phyloP scores from a whole-genome alignment of 441 rosid species.

The Corymbia calophylla region DNA sequence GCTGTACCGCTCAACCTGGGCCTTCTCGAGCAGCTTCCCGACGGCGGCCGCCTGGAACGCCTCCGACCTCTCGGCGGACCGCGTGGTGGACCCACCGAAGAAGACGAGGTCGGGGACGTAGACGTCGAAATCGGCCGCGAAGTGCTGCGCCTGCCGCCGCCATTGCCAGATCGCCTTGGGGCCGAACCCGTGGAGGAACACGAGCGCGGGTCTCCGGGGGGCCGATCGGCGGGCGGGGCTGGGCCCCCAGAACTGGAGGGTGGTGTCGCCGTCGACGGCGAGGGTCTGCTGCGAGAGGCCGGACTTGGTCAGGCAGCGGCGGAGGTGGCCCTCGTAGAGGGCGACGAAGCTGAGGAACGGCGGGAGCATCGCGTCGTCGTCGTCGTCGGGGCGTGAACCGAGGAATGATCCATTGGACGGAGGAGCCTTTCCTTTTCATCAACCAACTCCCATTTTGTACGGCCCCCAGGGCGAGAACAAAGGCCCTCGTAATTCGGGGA shows the following conservation, averaged over 20 bases:
- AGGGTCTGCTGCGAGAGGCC: constrained; percentile 44
- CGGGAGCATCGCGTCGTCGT: not conserved
- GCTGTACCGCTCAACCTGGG: constrained; percentile 34
- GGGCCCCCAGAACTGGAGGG: constrained; percentile 71
- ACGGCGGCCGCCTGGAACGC: constrained; percentile 54
- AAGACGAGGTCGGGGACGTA: constrained; percentile 75
- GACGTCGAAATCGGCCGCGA: constrained; percentile 36
- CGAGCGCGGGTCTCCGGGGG: constrained; percentile 27
- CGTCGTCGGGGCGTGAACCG: not conserved
- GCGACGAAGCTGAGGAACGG: constrained; percentile 47
- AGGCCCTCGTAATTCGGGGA: not conserved
- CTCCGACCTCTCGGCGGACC: constrained; percentile 57
- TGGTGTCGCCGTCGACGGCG: constrained; percentile 30
- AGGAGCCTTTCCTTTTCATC: not conserved
- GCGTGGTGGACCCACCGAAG: constrained; percentile 61
- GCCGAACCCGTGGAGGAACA: constrained; percentile 82
- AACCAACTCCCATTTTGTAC: not conserved
- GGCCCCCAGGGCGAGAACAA: not conserved
- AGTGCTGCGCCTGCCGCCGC: constrained; percentile 64
- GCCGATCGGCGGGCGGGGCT: not conserved
- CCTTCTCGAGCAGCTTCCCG: constrained; percentile 42
- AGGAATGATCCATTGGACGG: not conserved
- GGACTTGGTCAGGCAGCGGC: constrained; percentile 50
- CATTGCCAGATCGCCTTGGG: constrained; percentile 76
- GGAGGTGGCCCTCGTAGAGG: constrained; percentile 50